A percentile compares a stretch with the other conserved stretches of the same genome.
Conservation (phyloP, 352 stramenopile genomes). For the Phytophthora rubi region DNA sequence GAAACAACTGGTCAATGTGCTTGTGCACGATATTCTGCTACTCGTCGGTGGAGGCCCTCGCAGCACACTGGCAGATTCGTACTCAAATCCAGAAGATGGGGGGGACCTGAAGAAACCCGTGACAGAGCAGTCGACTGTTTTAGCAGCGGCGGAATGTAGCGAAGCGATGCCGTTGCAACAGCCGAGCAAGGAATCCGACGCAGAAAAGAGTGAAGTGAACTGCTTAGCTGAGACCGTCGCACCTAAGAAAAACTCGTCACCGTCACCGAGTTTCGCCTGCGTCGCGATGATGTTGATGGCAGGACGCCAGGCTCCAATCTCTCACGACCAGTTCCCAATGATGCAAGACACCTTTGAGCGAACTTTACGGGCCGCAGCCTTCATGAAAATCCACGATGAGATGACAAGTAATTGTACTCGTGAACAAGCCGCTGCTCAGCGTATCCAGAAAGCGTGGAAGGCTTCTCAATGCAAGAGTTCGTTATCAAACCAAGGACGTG, state of each 20-base stretch:
- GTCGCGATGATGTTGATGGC: slow-evolving; percentile 52
- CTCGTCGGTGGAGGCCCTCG: slow-evolving; percentile 1
- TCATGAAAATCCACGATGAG: not conserved
- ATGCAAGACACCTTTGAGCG: slow-evolving; percentile 1
- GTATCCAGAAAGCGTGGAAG: slow-evolving; percentile 44
- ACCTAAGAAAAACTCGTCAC: not conserved
- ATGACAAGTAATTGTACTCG: not conserved
- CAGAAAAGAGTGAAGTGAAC: not conserved
- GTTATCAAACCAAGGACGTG: not conserved
- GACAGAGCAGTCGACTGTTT: not conserved
- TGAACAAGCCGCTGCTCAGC: slow-evolving; percentile 25
- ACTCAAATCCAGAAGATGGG: not conserved
- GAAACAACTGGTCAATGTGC: slow-evolving; percentile 12
- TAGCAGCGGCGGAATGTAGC: not conserved
- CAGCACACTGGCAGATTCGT: slow-evolving; percentile 6
- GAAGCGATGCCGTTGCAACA: not conserved
- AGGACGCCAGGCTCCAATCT: slow-evolving; percentile 25
- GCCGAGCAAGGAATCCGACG: not conserved
- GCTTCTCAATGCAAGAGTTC: slow-evolving; percentile 10
- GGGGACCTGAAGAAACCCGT: slow-evolving; percentile 16
- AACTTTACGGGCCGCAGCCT: too few species aligned
- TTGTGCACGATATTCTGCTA: slow-evolving; percentile 16
- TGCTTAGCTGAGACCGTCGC: not conserved
- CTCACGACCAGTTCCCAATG: slow-evolving; percentile 9
- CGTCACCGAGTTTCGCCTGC: slow-evolving; percentile 44